Percentiles rank a stretch among this genome's conserved stretches.
phyloP scores from a whole-genome alignment of 2,329 filamentous ascomycete genomes.

The Alternaria postmessia region DNA sequence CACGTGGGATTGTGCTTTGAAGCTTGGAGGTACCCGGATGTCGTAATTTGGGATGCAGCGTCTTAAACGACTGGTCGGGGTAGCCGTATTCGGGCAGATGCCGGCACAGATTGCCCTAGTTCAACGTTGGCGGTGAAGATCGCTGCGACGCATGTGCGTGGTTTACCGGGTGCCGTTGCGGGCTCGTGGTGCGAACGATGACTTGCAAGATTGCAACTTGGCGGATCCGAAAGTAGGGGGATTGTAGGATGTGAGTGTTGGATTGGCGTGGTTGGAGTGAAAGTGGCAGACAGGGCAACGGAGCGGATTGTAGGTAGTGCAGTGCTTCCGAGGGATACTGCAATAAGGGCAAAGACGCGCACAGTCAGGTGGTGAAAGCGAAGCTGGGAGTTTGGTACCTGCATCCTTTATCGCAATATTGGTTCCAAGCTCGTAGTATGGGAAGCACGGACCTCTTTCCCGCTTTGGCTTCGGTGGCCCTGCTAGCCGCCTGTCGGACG shows the following conservation, averaged over 20 bases:
- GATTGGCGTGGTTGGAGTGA: not conserved
- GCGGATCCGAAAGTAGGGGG: slow-evolving; percentile 8
- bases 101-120: slow-evolving; percentile 10
- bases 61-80: slow-evolving; percentile 14
- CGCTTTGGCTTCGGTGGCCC: slow-evolving; percentile 21
- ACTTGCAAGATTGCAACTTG: slow-evolving; percentile 28
- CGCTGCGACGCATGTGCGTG: slow-evolving; percentile 15
- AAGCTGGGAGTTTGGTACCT: slow-evolving; percentile 16
- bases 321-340: not conserved
- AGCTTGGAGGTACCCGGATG: slow-evolving; percentile 9
- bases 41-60: slow-evolving; percentile 13
- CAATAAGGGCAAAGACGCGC: not conserved
- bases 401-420: slow-evolving; percentile 23
- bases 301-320: not conserved
- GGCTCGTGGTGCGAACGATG: slow-evolving; percentile 10
- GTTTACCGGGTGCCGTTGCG: slow-evolving; percentile 7
- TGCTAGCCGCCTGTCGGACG: slow-evolving; percentile 21
- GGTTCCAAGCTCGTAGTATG: slow-evolving; percentile 10
- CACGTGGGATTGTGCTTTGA: slow-evolving; percentile 15
- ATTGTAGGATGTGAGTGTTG: not conserved
- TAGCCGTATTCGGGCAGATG: slow-evolving; percentile 16
- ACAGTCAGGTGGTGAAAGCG: not conserved
- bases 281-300: not conserved
- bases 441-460: slow-evolving; percentile 15
- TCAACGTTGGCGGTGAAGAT: slow-evolving; percentile 21